phyloP scores from a whole-genome alignment of 768 basidiomycete genomes.

The Hypsizygus marmoreus region DNA sequence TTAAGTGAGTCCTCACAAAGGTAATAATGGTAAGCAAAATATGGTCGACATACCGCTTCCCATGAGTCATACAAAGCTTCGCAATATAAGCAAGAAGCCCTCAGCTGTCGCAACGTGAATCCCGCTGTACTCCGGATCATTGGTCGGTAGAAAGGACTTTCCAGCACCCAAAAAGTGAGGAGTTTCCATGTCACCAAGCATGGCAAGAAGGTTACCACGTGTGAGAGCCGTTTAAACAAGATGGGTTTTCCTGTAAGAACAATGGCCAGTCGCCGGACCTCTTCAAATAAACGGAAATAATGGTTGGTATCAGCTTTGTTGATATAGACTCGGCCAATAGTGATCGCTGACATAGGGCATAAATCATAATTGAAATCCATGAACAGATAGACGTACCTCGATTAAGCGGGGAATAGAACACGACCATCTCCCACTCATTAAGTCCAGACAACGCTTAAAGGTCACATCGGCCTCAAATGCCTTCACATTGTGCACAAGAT shows the following conservation, averaged over 20 bases:
- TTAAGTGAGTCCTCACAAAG: not conserved
- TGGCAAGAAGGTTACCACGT: constrained; percentile 11
- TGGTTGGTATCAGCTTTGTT: constrained; percentile 13
- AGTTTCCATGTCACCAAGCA: constrained; percentile 19
- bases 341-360: constrained; percentile 13
- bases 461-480: constrained; percentile 17
- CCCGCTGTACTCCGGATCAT: constrained; percentile 18
- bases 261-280: constrained; percentile 14
- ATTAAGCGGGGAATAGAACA: too few relatives aligned
- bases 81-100: constrained; percentile 14
- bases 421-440: constrained; percentile 21
- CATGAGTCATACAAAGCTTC: constrained; percentile 12
- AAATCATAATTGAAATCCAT: constrained; percentile 12
- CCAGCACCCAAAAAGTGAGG: constrained; percentile 20
- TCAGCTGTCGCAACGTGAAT: constrained; percentile 12
- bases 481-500: constrained; percentile 15
- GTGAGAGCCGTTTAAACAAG: constrained; percentile 17
- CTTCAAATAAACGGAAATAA: constrained; percentile 21
- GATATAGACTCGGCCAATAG: constrained; percentile 16
- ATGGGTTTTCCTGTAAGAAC: constrained; percentile 13
- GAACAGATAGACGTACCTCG: constrained; percentile 12
- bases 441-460: constrained; percentile 12
- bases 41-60: constrained; percentile 7
- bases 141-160: constrained; percentile 16
- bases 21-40: not conserved